Evolutionary conservation across 768 basidiomycete genomes (phyloP).

Genomic region (Mycena filopes): DNA sequence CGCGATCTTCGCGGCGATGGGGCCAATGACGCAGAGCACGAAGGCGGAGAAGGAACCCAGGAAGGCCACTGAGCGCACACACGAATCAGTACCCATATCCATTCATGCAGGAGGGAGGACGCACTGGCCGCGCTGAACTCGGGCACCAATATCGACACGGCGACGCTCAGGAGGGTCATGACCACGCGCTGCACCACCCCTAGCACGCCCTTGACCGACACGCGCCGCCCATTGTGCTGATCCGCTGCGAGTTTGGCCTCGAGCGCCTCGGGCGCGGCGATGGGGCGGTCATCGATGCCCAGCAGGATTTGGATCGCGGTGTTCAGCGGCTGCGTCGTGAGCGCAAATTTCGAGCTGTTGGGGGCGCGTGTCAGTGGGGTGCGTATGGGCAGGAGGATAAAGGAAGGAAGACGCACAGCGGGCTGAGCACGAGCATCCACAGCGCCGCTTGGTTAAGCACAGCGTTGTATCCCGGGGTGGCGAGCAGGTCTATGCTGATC

Average conservation of each 20-base stretch:
- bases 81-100: too few species aligned
- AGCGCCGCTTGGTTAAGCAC: conserved; percentile 77
- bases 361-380: not conserved
- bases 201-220: conserved; percentile 52
- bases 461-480: conserved; percentile 79
- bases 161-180: conserved; percentile 71
- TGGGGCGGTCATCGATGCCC: conserved; percentile 62
- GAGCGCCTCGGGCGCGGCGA: conserved; percentile 51
- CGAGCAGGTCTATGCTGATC: conserved; percentile 88
- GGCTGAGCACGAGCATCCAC: conserved; percentile 88
- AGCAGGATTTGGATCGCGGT: conserved; percentile 84
- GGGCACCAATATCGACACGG: conserved; percentile 80
- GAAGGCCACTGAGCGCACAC: conserved; percentile 82
- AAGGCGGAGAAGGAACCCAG: conserved; percentile 90
- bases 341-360: conserved; percentile 85
- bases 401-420: conserved; percentile 61
- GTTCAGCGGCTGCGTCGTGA: conserved; percentile 88
- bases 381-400: not conserved
- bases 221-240: conserved; percentile 21
- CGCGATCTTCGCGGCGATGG: conserved; percentile 77
- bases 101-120: too few species aligned
- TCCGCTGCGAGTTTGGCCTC: conserved; percentile 48
- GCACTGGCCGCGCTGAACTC: conserved; percentile 78
- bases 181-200: conserved; percentile 65
- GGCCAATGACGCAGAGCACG: conserved; percentile 81